Base-by-base conservation (phyloP, 163 green algal genomes). In the Scenedesmus sp. region DNA sequence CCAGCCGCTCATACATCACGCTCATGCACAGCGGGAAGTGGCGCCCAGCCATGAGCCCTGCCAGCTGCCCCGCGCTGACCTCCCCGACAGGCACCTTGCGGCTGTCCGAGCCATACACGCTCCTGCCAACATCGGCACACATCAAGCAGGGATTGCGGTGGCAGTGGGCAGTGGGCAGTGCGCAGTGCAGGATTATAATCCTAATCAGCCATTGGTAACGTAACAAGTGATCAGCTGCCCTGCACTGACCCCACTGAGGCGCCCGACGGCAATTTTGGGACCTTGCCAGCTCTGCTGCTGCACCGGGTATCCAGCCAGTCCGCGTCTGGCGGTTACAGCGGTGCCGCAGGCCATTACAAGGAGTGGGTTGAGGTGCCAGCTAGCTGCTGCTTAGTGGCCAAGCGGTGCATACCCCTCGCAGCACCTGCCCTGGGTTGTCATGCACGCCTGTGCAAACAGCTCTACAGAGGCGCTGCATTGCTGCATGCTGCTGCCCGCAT, bases 11-110 rank as follows among this genome's bases (percentile, higher is more conserved):
- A 91, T 96, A 95, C 92, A 99, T 96, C 51, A 99, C 95, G 87
- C 86, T 94, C 98, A 99, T 99, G 96, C 98, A 99, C 56, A 99
- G 95, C 51, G 98, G 98, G 95, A 99, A 99, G 91, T 97, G 96
- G 42, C 96, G 81, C 22, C 88, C 85, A 16, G 96, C 94, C 18
- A 99, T 88, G 3, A 92, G 53, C 24, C 13, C 94, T 94, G 53
- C 98, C 46, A 94, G 96, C 94, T 94, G 86, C 33, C 88, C 87
- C 7, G 96, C 93, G 24, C 90, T 94, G 40, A 98, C 76, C 85
- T 92, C 89, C 0, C 90, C 81, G 72, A 86, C 83, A 33, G 91
- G 91, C 80, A 95, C 78, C 49, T 84, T 94, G 61, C 89, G 89
- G n/a, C 83, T 86, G 18, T 89, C 40, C 44, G 7, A 30, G 87